Conservation (phyloP, 495 filamentous ascomycete genomes). For the Durotheca rogersii region DNA sequence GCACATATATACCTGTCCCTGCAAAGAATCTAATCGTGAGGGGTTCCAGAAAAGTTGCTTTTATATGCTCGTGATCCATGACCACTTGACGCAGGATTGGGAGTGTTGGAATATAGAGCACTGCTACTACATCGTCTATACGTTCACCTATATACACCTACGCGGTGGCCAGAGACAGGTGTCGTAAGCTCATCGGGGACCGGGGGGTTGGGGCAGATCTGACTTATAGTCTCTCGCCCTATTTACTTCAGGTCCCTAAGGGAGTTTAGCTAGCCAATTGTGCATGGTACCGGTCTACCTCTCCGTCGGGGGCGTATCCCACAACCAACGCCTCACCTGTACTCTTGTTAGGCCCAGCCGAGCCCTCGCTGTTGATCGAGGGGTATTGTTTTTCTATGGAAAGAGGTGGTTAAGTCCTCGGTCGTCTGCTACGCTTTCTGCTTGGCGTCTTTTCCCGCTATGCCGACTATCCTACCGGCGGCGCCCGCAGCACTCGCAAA, state of each 20-base stretch:
- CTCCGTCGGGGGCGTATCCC: constrained; percentile 49
- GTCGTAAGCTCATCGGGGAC: too few species aligned
- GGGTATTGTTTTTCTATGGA: constrained; percentile 48
- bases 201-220: neutral
- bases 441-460: constrained; percentile 20
- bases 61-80: too few species aligned
- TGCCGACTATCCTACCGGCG: constrained; percentile 28
- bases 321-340: constrained; percentile 48
- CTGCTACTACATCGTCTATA: too few species aligned
- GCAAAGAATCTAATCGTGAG: too few species aligned
- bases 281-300: constrained; percentile 35
- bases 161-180: too few species aligned
- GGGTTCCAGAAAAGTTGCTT: too few species aligned
- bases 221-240: neutral
- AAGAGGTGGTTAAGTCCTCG: constrained; percentile 34
- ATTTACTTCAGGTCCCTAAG: constrained; percentile 27
- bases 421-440: constrained; percentile 30
- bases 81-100: too few species aligned
- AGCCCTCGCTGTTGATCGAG: constrained; percentile 50
- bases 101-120: too few species aligned
- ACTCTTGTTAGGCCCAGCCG: constrained; percentile 36
- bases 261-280: constrained; percentile 27
- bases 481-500: constrained; percentile 38
- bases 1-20: too few species aligned
- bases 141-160: too few species aligned